Base-by-base conservation (phyloP, 139 green algal genomes). In the Chlorella sp. region DNA sequence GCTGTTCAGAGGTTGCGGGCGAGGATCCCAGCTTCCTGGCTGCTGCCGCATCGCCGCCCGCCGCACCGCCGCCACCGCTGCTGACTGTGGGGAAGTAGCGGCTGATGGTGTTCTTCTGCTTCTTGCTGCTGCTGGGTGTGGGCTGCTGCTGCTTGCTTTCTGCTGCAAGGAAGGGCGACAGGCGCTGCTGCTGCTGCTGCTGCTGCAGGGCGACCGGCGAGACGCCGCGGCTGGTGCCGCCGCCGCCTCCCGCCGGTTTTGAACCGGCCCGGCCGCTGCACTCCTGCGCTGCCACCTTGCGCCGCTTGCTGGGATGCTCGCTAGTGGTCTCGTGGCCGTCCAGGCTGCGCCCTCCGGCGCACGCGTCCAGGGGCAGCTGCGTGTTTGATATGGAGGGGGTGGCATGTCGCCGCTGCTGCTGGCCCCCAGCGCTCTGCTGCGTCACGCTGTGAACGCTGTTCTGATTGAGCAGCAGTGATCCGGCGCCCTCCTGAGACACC, bases 71-170 rank as follows among this genome's bases (percentile, higher is more conserved):
- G 48, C n/a, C 87, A 15, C 81, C 83, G 84, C 89, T 60, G 34
- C 36, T 57, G 5, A 89, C 5, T 1, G n/a, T 30, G 5, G 82
- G 57, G 40, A 92, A 90, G 85, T 92, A 92, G 22, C 85, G 66
- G 64, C 76, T 91, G 64, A 92, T 91, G 61, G 83, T 92, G 85
- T 92, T 91, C 75, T 87, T 84, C 79, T 92, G 90, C 85, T 90
- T 92, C 60, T 85, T 60, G 32, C 79, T 92, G 60, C 79, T 89
- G 82, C 37, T 81, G 60, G 89, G 89, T 2, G 89, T 92, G 57
- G 69, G 64, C 40, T 88, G 60, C 12, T 77, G 82, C 21, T 75
- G 82, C 32, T 36, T 78, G 77, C n/a, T 83, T 14, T 75, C 68
- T 15, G 32, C 68, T 15, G 32, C 42, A 19, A 89, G 86, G 76